phyloP scores from a whole-genome alignment of 78 protist genomes.

The Neovahlkampfia damariscottae region DNA sequence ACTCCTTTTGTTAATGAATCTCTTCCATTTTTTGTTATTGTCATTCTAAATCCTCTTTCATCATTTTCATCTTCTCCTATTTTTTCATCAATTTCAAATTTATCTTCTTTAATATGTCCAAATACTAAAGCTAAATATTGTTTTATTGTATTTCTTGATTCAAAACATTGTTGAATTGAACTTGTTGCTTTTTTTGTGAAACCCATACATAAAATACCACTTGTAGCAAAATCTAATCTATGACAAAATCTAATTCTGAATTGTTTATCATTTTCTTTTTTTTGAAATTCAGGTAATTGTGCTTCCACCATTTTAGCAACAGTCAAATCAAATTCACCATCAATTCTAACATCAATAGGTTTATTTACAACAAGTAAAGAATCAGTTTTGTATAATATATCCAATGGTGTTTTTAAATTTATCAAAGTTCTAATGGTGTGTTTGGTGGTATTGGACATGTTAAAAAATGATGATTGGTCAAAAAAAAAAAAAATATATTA shows the following conservation, averaged over 20 bases:
- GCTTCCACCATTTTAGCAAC: neutral
- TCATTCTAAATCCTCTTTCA: slow-evolving; percentile 20
- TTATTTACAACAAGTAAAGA: slow-evolving; percentile 8
- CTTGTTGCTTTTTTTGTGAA: neutral
- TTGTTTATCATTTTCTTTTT: neutral
- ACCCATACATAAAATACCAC: slow-evolving; percentile 16
- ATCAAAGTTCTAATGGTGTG: too few species aligned
- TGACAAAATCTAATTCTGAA: slow-evolving; percentile 14
- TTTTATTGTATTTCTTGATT: neutral
- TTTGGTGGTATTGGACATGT: too few species aligned
- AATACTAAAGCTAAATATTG: slow-evolving; percentile 18
- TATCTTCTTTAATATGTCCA: neutral
- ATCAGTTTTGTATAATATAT: neutral
- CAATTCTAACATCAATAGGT: slow-evolving; percentile 14
- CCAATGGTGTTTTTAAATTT: too few species aligned
- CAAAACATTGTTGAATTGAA: neutral
- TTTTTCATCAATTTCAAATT: neutral
- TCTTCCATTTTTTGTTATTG: neutral
- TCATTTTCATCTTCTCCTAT: slow-evolving; percentile 11
- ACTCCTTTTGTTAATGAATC: neutral
- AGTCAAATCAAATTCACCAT: slow-evolving; percentile 2
- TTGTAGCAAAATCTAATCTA: slow-evolving; percentile 30
- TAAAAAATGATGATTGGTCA: too few species aligned
- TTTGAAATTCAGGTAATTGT: neutral
- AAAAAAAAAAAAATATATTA: too few species aligned